Percentiles rank a stretch among this genome's conserved stretches.
Conservation (phyloP, 306 rosid species). For the Crataegus laevigata region DNA sequence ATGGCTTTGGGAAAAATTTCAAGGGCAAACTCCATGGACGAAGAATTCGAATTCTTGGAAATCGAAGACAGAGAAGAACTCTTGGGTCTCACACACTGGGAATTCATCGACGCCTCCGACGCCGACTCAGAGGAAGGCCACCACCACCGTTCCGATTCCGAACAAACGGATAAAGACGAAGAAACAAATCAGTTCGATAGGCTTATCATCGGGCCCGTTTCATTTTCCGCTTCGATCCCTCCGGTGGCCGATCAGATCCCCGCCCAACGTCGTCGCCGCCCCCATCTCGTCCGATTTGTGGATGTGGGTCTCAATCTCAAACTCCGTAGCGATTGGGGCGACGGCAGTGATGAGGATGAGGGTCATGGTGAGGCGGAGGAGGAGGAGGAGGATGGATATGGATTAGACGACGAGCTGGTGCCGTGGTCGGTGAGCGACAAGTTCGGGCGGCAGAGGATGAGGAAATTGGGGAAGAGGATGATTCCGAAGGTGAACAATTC, state of each 20-base stretch:
- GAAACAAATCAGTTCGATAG: not conserved
- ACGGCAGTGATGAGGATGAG: not conserved
- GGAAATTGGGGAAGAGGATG: conserved; percentile 80
- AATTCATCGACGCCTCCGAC: conserved; percentile 25
- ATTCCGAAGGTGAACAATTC: conserved; percentile 58
- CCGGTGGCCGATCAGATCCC: conserved; percentile 5
- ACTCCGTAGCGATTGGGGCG: not conserved
- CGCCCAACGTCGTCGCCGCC: not conserved
- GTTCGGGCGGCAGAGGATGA: conserved; percentile 75
- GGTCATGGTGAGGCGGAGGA: not conserved
- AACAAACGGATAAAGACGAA: not conserved
- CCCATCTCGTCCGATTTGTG: not conserved
- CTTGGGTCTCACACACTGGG: conserved; percentile 47
- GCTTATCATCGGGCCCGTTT: not conserved
- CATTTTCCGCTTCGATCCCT: conserved; percentile 16
- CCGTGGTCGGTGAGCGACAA: conserved; percentile 67
- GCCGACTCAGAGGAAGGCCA: conserved; percentile 13
- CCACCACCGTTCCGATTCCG: not conserved
- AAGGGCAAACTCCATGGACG: conserved; percentile 4
- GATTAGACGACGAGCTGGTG: conserved; percentile 78
- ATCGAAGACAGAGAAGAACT: conserved; percentile 19
- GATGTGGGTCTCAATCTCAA: not conserved
- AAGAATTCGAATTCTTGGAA: conserved; percentile 35
- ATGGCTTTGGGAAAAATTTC: not conserved
- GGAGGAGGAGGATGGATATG: conserved; percentile 27